Percentiles rank a stretch among this genome's conserved stretches.
Conservation (phyloP, 163 green algal species). For the Chlamydomonas reinhardtii region DNA sequence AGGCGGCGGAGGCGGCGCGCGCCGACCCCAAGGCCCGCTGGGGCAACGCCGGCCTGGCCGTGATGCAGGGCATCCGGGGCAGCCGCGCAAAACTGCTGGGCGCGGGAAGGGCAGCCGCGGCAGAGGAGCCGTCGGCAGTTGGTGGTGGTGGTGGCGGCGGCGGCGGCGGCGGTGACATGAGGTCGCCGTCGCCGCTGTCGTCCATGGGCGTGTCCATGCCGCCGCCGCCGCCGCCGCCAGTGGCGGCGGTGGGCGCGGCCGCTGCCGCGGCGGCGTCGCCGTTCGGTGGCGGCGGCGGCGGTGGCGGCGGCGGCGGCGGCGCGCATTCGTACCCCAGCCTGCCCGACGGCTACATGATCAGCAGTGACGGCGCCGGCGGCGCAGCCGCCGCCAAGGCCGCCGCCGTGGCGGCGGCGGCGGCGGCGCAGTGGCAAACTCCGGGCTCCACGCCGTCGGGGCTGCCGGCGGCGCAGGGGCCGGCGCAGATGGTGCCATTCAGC, state of each 20-base stretch:
- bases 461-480: neutral
- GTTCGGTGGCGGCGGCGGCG: neutral
- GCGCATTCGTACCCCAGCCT: neutral
- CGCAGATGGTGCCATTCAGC: neutral
- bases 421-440: neutral
- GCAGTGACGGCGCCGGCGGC: neutral
- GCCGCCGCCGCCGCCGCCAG: too few species aligned
- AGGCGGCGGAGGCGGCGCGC: neutral
- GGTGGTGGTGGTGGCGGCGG: neutral
- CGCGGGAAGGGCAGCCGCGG: neutral
- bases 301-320: too few species aligned
- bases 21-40: neutral
- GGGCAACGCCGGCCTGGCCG: neutral
- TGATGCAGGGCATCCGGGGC: neutral
- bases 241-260: neutral
- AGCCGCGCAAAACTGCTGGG: neutral
- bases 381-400: neutral
- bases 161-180: neutral
- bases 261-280: too few species aligned
- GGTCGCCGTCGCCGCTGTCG: neutral
- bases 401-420: neutral
- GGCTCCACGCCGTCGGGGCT: neutral
- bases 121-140: neutral
- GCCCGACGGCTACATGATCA: slow-evolving; percentile 1
- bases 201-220: neutral